These are phyloP conservation scores for Penicillium sp. DNA, from an alignment of 2,329 filamentous ascomycete species.

Conservation along the genomic window DNA sequence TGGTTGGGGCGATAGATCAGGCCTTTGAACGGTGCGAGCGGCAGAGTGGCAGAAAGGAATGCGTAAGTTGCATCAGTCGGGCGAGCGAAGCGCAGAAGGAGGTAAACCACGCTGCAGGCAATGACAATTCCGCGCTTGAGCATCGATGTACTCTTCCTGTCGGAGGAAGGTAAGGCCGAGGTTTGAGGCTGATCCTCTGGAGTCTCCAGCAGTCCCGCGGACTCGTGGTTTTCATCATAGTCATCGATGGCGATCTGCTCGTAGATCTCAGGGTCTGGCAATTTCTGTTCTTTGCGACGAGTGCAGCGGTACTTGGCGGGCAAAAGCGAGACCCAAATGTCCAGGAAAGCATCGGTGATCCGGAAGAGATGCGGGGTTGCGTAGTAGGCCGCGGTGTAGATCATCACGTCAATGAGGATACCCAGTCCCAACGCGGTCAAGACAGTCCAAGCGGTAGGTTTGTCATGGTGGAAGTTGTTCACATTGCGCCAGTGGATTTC, in stretches of 20 bases:
- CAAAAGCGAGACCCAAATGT: conserved; percentile 10
- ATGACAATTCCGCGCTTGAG: conserved; percentile 10
- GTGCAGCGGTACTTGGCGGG: neutral
- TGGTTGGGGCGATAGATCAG: conserved; percentile 5
- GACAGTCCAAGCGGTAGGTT: conserved; percentile 10
- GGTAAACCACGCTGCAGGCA: neutral
- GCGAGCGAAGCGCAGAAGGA: conserved; percentile 15
- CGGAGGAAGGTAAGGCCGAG: neutral
- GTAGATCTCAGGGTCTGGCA: conserved; percentile 19
- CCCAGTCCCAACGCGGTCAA: conserved; percentile 15
- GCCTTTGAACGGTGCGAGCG: conserved; percentile 19
- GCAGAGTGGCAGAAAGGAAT: conserved; percentile 20
- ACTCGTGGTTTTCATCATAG: conserved; percentile 16
- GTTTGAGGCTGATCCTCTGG: neutral
- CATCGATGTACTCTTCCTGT: neutral
- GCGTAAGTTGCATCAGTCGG: conserved; percentile 15
- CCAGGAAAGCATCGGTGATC: conserved; percentile 7
- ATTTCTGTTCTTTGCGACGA: neutral
- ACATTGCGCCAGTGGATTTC: conserved; percentile 28
- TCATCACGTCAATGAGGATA: conserved; percentile 11
- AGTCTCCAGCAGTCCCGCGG: conserved; percentile 2
- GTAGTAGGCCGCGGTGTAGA: conserved; percentile 13
- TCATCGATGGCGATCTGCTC: conserved; percentile 20
- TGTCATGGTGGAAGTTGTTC: conserved; percentile 12
- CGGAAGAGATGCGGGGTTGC: conserved; percentile 15